Base-by-base conservation (phyloP, 2,329 filamentous ascomycete species). In the Botrytis porri region DNA sequence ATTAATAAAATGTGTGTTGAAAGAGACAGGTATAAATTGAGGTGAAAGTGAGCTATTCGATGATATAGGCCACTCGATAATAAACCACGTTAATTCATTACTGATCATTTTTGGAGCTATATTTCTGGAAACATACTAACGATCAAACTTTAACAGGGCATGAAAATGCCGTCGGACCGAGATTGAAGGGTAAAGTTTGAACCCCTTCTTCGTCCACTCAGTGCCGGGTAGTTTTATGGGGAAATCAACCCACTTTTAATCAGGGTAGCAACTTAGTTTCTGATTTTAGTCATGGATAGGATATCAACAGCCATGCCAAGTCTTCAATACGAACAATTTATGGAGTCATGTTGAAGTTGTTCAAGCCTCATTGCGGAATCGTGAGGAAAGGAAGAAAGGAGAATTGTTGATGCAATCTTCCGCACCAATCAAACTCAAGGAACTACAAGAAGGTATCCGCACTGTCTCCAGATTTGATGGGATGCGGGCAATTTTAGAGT, bases 371-470 rank as follows among this genome's bases (percentile, higher is more conserved):
- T 48, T 72, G 70, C 29, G 25, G 62, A 41, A 18, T 39, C 43
- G 14, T 22, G 45, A 22, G 32, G 41, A 43, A 45, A 22, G 70
- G 39, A n/a, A 32, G 29, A 60, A 67, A 22, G 70, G 61, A 48
- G 37, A 60, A 67, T 45, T 60, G 62, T 20, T 61, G 70, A 29
- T 61, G 62, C 41, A 35, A 69, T 48, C 62, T 69, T 20, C 29
- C 22, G 39, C 51, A 48, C 63, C 70, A 72, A 60, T 67, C 9
- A 45, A 20, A 67, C 12, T 29, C 4, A 7, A 51, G 51, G 16
- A 29, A 29, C 6, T 29, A 1, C 5, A 1, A 29, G n/a, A 29
- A 32, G 16, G 35, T 41, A 32, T n/a, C n/a, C 18, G 25, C 51
- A 20, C n/a, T 29, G 41, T 60, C 45, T 67, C 61, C 37, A 43